Base-by-base conservation (phyloP, 139 green algal genomes). In the Picochlorum sp. region DNA sequence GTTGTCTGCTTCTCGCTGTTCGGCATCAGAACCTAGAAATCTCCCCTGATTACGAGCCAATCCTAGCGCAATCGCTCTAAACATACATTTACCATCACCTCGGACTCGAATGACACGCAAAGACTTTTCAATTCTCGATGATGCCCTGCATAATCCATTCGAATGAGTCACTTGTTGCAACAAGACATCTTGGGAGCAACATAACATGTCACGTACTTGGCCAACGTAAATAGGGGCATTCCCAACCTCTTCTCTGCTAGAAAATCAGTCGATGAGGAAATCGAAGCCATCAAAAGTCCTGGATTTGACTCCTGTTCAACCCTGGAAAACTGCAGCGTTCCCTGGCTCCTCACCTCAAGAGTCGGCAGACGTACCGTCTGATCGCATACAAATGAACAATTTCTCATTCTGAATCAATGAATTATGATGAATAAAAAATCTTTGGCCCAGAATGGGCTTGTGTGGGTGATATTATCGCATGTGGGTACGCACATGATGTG, bases 71-170 rank as follows among this genome's bases (percentile, higher is more conserved):
- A 87, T 41, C 6, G 80, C 78, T 14, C 82, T 52, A 67, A 89
- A 89, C 75, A 89, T 81, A 67, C 82, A 89, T 45, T 76, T 69
- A 3, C 82, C 82, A 50, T 89, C 82, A 0, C 69, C 79, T 31
- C 50, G 51, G 11, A 86, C 72, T 3, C 49, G 49, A 1, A 81
- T 37, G 18, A 84, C 68, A 3, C 63, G 38, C 7, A 82, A 34
- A 9, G 59, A 57, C 6, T 54, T 21, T 54, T 54, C 47, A 54
- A 54, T 54, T 9, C 8, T 41, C 34, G 47, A 20, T 9, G 47
- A 21, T 20, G 47, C 45, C 61, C 71, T 77, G 67, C 57, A 52
- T 20, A 1, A 65, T 47, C n/a, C 47, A 54, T 54, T 20, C 47
- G n/a, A 54, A 41, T 41, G 34, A 41, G 34, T 41, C 8, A 11